phyloP scores from a whole-genome alignment of 2,329 filamentous ascomycete species.

The Calonectria honghensis region DNA sequence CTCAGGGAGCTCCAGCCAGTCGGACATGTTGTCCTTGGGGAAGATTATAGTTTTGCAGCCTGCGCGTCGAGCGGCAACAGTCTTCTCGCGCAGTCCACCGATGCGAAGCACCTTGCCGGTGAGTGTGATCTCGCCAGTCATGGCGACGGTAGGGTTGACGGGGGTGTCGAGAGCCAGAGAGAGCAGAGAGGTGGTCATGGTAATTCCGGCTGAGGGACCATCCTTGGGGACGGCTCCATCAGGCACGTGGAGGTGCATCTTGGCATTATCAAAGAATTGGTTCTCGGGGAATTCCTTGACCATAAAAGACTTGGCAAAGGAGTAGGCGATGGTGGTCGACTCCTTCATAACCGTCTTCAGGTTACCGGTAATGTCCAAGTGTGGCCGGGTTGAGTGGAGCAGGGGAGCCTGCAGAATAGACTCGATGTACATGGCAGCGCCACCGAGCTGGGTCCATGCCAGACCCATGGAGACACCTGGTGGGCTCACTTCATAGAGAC shows the following conservation, averaged over 20 bases:
- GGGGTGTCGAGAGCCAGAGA: conserved; percentile 87
- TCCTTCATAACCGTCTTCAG: conserved; percentile 99
- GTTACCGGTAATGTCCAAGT: conserved; percentile 94
- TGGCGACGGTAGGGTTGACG: conserved; percentile 91
- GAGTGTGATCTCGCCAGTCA: conserved; percentile 98
- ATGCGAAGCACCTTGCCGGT: conserved; percentile 98
- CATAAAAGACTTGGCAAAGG: conserved; percentile 93
- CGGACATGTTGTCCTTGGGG: conserved; percentile 94
- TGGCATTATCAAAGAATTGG: conserved; percentile 96
- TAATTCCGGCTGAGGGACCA: conserved; percentile 93
- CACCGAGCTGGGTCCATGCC: conserved; percentile 98
- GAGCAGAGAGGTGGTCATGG: conserved; percentile 96
- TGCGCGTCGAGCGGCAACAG: conserved; percentile 92
- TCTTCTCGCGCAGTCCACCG: conserved; percentile 96
- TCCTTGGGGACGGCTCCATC: conserved; percentile 98
- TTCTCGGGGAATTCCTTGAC: conserved; percentile 91
- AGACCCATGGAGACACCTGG: conserved; percentile 98
- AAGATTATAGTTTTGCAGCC: conserved; percentile 96
- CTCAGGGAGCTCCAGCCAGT: conserved; percentile 97
- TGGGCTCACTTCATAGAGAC: conserved; percentile 94
- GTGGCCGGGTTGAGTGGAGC: conserved; percentile 82
- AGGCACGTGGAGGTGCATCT: conserved; percentile 95
- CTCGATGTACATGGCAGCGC: conserved; percentile 96
- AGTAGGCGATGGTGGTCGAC: conserved; percentile 95
- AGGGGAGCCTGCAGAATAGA: conserved; percentile 93